Evolutionary conservation across 345 rosid genomes (phyloP).

Genomic region (Mercurialis annua): DNA sequence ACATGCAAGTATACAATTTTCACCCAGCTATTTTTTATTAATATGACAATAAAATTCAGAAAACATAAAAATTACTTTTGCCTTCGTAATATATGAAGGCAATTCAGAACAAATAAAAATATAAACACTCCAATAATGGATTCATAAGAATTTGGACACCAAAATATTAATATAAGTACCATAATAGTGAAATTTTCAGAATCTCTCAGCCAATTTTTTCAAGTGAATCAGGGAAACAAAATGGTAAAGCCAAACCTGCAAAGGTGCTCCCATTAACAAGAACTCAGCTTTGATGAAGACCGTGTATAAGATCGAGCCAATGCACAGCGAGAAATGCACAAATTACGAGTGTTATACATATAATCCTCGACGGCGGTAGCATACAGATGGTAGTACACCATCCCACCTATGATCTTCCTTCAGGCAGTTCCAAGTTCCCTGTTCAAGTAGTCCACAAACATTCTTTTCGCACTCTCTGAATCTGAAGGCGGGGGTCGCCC

Average conservation of each 20-base stretch:
- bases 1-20: too few species aligned
- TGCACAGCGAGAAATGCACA: not conserved
- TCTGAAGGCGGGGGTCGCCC: constrained; percentile 85
- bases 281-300: not conserved
- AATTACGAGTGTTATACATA: not conserved
- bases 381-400: not conserved
- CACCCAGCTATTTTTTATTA: too few species aligned
- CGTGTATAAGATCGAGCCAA: too few species aligned
- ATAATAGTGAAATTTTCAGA: not conserved
- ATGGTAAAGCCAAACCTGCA: not conserved
- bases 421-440: constrained; percentile 60
- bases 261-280: not conserved
- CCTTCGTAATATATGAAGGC: not conserved
- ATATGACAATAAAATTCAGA: too few species aligned
- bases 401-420: not conserved
- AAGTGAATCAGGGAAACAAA: not conserved
- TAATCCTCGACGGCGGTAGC: not conserved
- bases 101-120: not conserved
- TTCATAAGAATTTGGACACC: not conserved
- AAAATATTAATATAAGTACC: not conserved
- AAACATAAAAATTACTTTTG: not conserved
- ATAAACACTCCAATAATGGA: too few species aligned
- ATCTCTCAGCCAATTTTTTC: not conserved
- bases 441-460: constrained; percentile 90
- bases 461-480: constrained; percentile 82